These are phyloP conservation scores for Colletotrichum horii DNA, from an alignment of 2,329 filamentous ascomycete species.

Conservation along the genomic window DNA sequence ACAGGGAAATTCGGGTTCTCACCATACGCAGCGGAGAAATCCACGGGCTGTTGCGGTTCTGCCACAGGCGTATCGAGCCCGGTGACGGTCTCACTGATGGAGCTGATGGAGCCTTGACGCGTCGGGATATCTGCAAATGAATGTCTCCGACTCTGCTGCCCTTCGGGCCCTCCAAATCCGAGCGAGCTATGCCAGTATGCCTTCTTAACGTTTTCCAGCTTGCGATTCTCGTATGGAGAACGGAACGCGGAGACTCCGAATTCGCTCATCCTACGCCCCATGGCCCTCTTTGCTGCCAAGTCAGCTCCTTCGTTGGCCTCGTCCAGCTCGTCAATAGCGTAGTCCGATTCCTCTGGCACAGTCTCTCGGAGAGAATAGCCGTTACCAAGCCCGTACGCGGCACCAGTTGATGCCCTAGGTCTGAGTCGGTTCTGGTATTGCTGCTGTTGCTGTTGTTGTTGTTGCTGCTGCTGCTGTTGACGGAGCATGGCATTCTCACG, in stretches of 20 bases:
- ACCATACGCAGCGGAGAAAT: slow-evolving; percentile 44
- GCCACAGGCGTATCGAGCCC: slow-evolving; percentile 50
- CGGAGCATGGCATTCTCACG: slow-evolving; percentile 68
- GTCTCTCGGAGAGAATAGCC: slow-evolving; percentile 64
- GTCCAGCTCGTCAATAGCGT: slow-evolving; percentile 75
- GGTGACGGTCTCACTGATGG: slow-evolving; percentile 56
- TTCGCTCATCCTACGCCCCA: slow-evolving; percentile 63
- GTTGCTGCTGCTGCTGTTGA: slow-evolving; percentile 45
- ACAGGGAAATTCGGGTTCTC: slow-evolving; percentile 42
- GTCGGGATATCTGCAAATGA: slow-evolving; percentile 77
- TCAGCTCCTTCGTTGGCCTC: slow-evolving; percentile 61
- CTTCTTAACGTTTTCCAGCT: slow-evolving; percentile 69
- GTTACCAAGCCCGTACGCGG: slow-evolving; percentile 58
- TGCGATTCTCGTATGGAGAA: slow-evolving; percentile 62
- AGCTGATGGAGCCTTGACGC: slow-evolving; percentile 68
- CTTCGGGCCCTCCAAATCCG: slow-evolving; percentile 68
- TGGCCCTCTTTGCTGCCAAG: slow-evolving; percentile 48
- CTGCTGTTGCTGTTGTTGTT: slow-evolving; percentile 42
- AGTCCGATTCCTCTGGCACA: slow-evolving; percentile 71
- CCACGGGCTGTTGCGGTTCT: slow-evolving; percentile 48
- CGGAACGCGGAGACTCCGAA: slow-evolving; percentile 53
- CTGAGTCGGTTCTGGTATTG: slow-evolving; percentile 60
- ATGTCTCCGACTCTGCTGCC: slow-evolving; percentile 77
- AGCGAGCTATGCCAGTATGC: slow-evolving; percentile 75
- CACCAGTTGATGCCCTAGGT: slow-evolving; percentile 62